Base-by-base conservation (phyloP, 208 protist genomes). In the Perkinsela sp. region DNA sequence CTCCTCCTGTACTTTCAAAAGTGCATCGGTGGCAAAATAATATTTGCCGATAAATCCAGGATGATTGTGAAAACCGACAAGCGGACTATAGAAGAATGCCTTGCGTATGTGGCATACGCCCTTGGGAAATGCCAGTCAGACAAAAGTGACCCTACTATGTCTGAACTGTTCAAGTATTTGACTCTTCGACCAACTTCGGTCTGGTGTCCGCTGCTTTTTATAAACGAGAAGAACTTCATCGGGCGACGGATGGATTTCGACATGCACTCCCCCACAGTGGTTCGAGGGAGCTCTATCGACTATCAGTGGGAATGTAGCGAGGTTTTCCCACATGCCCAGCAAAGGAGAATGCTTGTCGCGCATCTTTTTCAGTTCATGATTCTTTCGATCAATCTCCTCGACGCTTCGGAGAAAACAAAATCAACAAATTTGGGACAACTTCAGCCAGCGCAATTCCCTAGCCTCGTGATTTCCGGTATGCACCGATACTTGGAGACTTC, bases 51-150 rank as follows among this genome's bases (percentile, higher is more conserved):
- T 30, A 65, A 29, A 40, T 31, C 28, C 13, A 31, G 65, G 1
- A 28, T 72, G 2, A 40, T 72, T 29, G 22, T 72, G 13, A n/a
- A 2, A 1, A 72, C 70, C 0, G 15, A n/a, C 1, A 68, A 68
- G 6, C 6, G 22, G 40, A n/a, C 40, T 22, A 6, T 57, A n/a
- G 13, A 22, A 6, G 40, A 57, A 57, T 57, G 40, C 40, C 6
- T 57, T 22, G 40, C 40, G 13, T 57, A n/a, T 57, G 40, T 22
- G 22, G 13, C 6, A 22, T 22, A 57, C 40, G 40, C 40, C 13
- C 40, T 57, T 22, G 22, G 13, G 13, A 57, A n/a, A 22, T 57
- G 40, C 40, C 6, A 22, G 6, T 6, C 6, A n/a, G 13, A 22
- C 6, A n/a, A 6, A 22, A 57, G 40, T 22, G 40, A 57, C 40